Evolutionary conservation across 163 green algal genomes (phyloP), one percentile per base, ranked within the genome.

Genomic region (Scenedesmus sp.): DNA sequence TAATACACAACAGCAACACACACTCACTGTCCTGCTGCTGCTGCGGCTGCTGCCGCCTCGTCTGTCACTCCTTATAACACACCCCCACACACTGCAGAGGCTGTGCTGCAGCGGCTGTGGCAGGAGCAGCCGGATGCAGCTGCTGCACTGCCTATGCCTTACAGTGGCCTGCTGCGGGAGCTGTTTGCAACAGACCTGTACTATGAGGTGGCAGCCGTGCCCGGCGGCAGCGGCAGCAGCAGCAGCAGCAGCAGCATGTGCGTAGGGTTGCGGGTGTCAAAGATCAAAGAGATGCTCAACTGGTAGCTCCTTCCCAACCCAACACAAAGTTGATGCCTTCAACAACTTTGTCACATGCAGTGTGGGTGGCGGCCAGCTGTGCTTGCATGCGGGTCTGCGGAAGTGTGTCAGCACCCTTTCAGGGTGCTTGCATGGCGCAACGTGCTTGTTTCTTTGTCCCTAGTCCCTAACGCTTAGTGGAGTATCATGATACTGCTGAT

Each of bases 151-250:
- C 76, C 76, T 3, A 65, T 85, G 43, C 79, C 79, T 3, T 85
- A 68, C 79, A 85, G 42, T 26, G 49, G 49, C 30, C 46, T 65
- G 79, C 79, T 85, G 79, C 40, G 44, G 26, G 30, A 43, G 42
- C 79, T 68, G 43, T 68, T 85, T 35, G 46, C 79, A 49, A 61
- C 79, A 43, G 79, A 85, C 79, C 44, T 24, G 0, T 85, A 68
- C 26, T 85, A 61, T 59, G 42, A 85, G 26, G 79, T 85, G 7
- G 42, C 42, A 2, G 26, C 43, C 26, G 40, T 37, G 6, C 79
- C 79, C 12, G 12, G 49, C 37, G 42, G 37, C 76, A 56, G 37
- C 42, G 42, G 42, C 79, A 76, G 65, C 65, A 76, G 65, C 65
- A 76, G 65, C 65, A 40, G 65, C 30, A 40, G 65, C 30, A 40